Percentiles rank a stretch among this genome's conserved stretches.
These are phyloP conservation scores for Xylariaceae sp. DNA, from an alignment of 2,329 filamentous ascomycete genomes.

Conservation along the genomic window DNA sequence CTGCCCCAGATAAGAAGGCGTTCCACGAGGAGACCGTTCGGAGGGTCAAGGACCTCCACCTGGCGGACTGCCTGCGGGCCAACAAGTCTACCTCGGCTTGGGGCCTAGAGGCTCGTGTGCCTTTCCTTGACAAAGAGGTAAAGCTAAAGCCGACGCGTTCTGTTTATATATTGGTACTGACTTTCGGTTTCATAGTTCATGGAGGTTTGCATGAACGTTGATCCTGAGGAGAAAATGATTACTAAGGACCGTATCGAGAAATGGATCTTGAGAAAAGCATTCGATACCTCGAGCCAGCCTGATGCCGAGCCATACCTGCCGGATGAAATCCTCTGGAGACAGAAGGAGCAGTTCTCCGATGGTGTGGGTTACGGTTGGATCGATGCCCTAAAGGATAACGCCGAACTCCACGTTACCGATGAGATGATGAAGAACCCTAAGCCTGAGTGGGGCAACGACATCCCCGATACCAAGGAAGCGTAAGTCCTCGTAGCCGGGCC, in stretches of 20 bases:
- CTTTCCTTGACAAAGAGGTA: conserved; percentile 93
- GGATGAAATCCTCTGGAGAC: conserved; percentile 93
- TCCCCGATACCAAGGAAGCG: conserved; percentile 96
- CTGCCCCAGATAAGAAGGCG: conserved; percentile 85
- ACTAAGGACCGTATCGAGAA: conserved; percentile 90
- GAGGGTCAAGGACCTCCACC: conserved; percentile 93
- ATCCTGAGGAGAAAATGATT: conserved; percentile 96
- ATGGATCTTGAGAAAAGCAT: conserved; percentile 97
- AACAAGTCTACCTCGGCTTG: conserved; percentile 99
- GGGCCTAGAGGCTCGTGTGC: conserved; percentile 97
- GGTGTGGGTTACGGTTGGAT: conserved; percentile 99
- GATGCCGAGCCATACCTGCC: conserved; percentile 86
- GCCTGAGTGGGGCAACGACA: conserved; percentile 90
- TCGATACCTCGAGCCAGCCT: conserved; percentile 90
- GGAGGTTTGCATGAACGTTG: conserved; percentile 89
- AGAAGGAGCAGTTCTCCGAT: conserved; percentile 99
- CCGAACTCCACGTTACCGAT: conserved; percentile 87
- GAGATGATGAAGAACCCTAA: conserved; percentile 99
- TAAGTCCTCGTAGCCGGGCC: conserved; percentile 54
- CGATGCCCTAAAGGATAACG: conserved; percentile 93
- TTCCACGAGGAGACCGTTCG: conserved; percentile 96
- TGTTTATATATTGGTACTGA: background rate
- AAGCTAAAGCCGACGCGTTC: conserved; percentile 38
- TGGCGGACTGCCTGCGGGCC: conserved; percentile 94
- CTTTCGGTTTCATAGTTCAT: conserved; percentile 68